Conservation (phyloP, 2,329 filamentous ascomycete species). For the Fusarium cicatricum region DNA sequence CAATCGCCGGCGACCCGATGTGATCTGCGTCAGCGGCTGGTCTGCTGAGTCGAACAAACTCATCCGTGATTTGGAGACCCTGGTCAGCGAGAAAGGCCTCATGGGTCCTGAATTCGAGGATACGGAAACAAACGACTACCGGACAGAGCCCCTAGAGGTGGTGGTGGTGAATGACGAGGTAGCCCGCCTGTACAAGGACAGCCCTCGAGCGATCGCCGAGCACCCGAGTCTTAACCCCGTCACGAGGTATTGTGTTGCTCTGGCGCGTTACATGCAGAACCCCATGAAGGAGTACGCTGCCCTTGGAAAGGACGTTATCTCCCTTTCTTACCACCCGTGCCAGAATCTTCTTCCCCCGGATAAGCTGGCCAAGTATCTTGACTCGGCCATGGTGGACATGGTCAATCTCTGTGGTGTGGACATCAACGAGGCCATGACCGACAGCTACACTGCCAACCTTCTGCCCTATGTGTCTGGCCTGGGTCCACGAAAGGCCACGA, state of each 20-base stretch:
- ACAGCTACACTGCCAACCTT: slow-evolving; percentile 84
- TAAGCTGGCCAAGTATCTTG: slow-evolving; percentile 84
- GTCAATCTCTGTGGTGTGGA: slow-evolving; percentile 97
- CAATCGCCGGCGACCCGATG: slow-evolving; percentile 82
- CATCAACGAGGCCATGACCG: slow-evolving; percentile 87
- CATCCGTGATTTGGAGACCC: slow-evolving; percentile 79
- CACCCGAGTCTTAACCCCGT: slow-evolving; percentile 82
- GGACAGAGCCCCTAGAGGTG: slow-evolving; percentile 83
- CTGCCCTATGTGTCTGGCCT: slow-evolving; percentile 91
- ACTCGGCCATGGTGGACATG: slow-evolving; percentile 98
- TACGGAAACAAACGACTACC: slow-evolving; percentile 75
- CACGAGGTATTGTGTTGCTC: slow-evolving; percentile 86
- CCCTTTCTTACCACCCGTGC: slow-evolving; percentile 87
- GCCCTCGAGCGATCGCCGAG: slow-evolving; percentile 78
- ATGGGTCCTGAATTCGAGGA: slow-evolving; percentile 85
- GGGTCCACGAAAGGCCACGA: slow-evolving; percentile 90
- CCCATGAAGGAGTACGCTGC: slow-evolving; percentile 97
- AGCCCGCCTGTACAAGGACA: slow-evolving; percentile 94
- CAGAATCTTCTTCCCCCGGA: slow-evolving; percentile 90
- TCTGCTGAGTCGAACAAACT: slow-evolving; percentile 86
- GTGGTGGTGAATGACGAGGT: slow-evolving; percentile 96
- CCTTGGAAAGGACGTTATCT: slow-evolving; percentile 85
- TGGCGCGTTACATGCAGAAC: slow-evolving; percentile 93
- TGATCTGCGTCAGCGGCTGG: slow-evolving; percentile 89
- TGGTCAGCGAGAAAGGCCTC: slow-evolving; percentile 80